Percentiles rank a stretch among this genome's conserved stretches.
Conservation (phyloP, 495 filamentous ascomycete genomes). For the Lasiosphaeriaceae sp. region DNA sequence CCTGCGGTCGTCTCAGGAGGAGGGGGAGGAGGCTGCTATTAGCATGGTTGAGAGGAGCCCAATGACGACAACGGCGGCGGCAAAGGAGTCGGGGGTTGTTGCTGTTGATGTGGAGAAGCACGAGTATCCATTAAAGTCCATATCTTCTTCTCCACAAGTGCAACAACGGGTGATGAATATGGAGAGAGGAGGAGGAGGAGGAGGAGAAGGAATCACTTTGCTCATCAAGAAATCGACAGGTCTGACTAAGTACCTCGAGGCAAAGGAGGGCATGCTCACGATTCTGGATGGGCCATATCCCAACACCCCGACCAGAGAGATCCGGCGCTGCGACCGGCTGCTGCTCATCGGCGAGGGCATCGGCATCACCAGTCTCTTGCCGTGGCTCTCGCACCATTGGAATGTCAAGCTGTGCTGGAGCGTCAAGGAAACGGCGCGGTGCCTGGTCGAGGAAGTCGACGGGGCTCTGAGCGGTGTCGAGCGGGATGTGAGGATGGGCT, state of each 20-base stretch:
- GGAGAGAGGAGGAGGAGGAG: too few relatives aligned
- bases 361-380: conserved; percentile 37
- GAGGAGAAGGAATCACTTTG: conserved; percentile 26
- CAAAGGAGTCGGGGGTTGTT: too few relatives aligned
- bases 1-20: too few relatives aligned
- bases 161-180: too few relatives aligned
- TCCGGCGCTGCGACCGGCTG: conserved; percentile 27
- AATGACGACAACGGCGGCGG: too few relatives aligned
- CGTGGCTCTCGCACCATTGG: conserved; percentile 22
- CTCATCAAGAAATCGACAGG: conserved; percentile 26
- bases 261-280: conserved; percentile 17
- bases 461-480: conserved; percentile 10
- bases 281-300: conserved; percentile 32
- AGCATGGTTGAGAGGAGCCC: too few relatives aligned
- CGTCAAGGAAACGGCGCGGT: conserved; percentile 16
- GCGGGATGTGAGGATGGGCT: conserved; percentile 20
- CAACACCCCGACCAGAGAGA: not conserved
- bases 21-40: too few relatives aligned
- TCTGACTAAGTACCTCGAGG: conserved; percentile 22
- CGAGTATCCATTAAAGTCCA: too few relatives aligned
- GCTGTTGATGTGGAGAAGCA: too few relatives aligned
- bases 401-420: conserved; percentile 41
- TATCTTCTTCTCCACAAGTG: not conserved
- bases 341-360: conserved; percentile 44
- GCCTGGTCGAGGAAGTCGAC: conserved; percentile 22